These are phyloP conservation scores for Leccinum cinnamomeum DNA, from an alignment of 1,284 basidiomycete species.

Conservation along the genomic window DNA sequence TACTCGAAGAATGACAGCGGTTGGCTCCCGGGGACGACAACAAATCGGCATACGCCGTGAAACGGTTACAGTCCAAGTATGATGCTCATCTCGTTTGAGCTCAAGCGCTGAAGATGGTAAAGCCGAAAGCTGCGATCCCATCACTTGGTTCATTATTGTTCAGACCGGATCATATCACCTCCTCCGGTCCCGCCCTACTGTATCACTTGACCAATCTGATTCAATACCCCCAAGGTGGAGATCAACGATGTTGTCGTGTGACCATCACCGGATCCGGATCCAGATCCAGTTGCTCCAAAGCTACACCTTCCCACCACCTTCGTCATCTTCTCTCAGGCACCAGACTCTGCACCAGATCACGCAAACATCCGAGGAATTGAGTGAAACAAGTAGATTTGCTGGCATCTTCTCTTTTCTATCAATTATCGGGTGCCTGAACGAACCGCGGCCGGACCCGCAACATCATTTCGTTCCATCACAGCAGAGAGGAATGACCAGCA, in stretches of 20 bases:
- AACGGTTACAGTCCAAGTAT: background rate
- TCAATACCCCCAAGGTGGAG: too few species aligned
- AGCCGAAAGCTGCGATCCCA: background rate
- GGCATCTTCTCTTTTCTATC: background rate
- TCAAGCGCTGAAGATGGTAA: background rate
- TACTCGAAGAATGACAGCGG: background rate
- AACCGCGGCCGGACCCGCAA: background rate
- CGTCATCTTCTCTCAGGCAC: background rate
- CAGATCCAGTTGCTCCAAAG: too few species aligned
- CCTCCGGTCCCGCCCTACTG: constrained; percentile 1
- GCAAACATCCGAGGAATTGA: background rate
- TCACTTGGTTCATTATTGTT: background rate
- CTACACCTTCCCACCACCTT: too few species aligned
- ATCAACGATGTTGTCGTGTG: too few species aligned
- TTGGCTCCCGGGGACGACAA: background rate
- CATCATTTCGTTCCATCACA: background rate
- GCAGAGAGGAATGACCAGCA: constrained; percentile 18
- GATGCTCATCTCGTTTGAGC: background rate
- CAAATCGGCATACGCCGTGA: background rate
- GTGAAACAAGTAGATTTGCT: background rate
- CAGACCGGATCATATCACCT: too few species aligned
- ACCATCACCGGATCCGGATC: too few species aligned
- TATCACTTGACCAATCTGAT: background rate
- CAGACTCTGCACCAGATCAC: background rate
- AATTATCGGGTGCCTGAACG: background rate